Conservation (phyloP, 306 rosid genomes). For the Chamaecrista fasciculata region DNA sequence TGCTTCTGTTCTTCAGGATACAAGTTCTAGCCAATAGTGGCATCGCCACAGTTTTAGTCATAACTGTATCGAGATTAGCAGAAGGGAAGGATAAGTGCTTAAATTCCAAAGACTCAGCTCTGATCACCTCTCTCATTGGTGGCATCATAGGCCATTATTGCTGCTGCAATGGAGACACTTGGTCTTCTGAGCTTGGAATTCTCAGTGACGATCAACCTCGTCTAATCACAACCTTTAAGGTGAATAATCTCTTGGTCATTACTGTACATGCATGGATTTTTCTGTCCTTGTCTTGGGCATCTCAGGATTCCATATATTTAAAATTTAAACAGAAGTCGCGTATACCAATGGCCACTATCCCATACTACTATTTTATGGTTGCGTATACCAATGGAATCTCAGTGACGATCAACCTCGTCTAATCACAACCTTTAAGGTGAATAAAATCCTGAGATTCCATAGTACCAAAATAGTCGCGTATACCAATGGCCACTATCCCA, state of each 20-base stretch:
- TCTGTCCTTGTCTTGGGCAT: conserved; percentile 15
- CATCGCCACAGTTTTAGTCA: conserved; percentile 64
- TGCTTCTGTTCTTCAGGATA: conserved; percentile 47
- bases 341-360: conserved; percentile 5
- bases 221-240: conserved; percentile 87
- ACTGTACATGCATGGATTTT: not conserved
- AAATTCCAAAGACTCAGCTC: conserved; percentile 62
- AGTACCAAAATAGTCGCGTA: not conserved
- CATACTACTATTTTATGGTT: not conserved
- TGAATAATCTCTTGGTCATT: conserved; percentile 31
- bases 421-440: no score
- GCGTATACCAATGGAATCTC: no score
- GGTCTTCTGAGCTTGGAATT: conserved; percentile 96
- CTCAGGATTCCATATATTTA: conserved; percentile 7
- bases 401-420: no score
- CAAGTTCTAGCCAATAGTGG: conserved; percentile 83
- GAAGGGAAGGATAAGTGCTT: conserved; percentile 67
- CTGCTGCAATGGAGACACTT: conserved; percentile 96
- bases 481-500: conserved; percentile 7
- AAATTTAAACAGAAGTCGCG: not conserved
- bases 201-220: conserved; percentile 81
- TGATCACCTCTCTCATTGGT: conserved; percentile 71
- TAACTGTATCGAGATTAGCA: conserved; percentile 51
- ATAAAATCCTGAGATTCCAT: not conserved
- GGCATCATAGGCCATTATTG: conserved; percentile 84